Base-by-base conservation (phyloP, 2,329 filamentous ascomycete genomes). In the Pyricularia sp. region DNA sequence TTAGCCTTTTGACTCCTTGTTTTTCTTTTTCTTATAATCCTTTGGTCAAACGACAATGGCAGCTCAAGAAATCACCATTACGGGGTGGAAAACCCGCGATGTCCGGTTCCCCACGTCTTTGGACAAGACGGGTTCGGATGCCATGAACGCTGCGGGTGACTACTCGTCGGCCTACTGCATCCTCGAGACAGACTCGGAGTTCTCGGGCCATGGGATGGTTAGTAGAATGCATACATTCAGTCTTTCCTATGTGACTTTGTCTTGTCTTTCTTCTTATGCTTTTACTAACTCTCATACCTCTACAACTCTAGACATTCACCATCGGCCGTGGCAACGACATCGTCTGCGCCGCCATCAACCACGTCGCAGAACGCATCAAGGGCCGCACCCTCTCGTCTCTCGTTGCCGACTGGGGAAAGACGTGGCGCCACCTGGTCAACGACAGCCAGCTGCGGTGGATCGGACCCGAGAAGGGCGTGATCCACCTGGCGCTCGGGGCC, bases 161-260 rank as follows among this genome's bases (percentile, higher is more conserved):
- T 97, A 97, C 81, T 97, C 93, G 1, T 86, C 93, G 14, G 93
- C 94, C n/a, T 97, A 97, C 83, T 97, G 93, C 79, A 94, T 97
- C 75, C 82, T 97, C 66, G 83, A 92, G 76, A 97, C 93, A 0
- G 90, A 96, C 77, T 90, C 90, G 0, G 77, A 85, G 12, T 85
- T 85, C 75, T 84, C 85, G 1, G 92, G 92, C 17, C 92, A 95
- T 76, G 92, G 92, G 75, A 94, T 94, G 91, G 89, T 91, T 23
- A 11, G 68, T 33, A 20, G 14, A 7, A 7, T n/a, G 20, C 42
- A 55, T n/a, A 55, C 1, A 20, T 9, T 5, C 42, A 9, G 20
- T 10, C 20, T 55, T n/a, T 58, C 10, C 3, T 26, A 12, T 23
- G 7, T 26, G 20, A 31, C 42, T 33, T n/a, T 23, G 6, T 42